These are phyloP conservation scores for Auriscalpium microsporum DNA, from an alignment of 768 basidiomycete genomes.

Conservation along the genomic window DNA sequence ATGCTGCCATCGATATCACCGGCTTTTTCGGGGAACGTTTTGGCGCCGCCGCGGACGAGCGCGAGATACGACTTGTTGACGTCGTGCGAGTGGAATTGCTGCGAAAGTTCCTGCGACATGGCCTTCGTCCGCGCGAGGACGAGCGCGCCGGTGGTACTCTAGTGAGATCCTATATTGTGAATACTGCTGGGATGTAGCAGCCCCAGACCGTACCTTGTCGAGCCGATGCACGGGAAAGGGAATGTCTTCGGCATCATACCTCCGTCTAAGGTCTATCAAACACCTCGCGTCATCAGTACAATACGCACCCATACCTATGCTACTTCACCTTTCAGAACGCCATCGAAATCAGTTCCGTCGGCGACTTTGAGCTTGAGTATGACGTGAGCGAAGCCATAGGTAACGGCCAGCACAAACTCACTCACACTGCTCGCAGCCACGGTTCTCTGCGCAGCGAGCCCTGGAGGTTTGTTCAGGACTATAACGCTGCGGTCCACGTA, in stretches of 20 bases:
- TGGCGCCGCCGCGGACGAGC: slow-evolving; percentile 3
- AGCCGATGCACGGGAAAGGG: slow-evolving; percentile 15
- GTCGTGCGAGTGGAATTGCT: slow-evolving; percentile 7
- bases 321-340: background rate
- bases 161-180: background rate
- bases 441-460: slow-evolving; percentile 10
- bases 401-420: background rate
- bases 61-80: slow-evolving; percentile 13
- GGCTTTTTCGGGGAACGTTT: background rate
- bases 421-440: background rate
- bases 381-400: background rate
- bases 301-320: background rate
- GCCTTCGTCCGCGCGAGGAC: slow-evolving; percentile 11
- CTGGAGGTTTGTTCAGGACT: slow-evolving; percentile 14
- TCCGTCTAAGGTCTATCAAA: slow-evolving; percentile 2
- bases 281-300: background rate
- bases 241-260: background rate
- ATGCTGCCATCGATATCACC: slow-evolving; percentile 3
- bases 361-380: background rate
- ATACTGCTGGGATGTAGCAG: background rate
- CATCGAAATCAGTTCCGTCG: background rate
- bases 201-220: slow-evolving; percentile 11
- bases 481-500: slow-evolving; percentile 14
- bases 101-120: slow-evolving; percentile 9
- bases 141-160: slow-evolving; percentile 12